Conservation (phyloP, 2,329 filamentous ascomycete genomes). For the Paecilomyces niveus region DNA sequence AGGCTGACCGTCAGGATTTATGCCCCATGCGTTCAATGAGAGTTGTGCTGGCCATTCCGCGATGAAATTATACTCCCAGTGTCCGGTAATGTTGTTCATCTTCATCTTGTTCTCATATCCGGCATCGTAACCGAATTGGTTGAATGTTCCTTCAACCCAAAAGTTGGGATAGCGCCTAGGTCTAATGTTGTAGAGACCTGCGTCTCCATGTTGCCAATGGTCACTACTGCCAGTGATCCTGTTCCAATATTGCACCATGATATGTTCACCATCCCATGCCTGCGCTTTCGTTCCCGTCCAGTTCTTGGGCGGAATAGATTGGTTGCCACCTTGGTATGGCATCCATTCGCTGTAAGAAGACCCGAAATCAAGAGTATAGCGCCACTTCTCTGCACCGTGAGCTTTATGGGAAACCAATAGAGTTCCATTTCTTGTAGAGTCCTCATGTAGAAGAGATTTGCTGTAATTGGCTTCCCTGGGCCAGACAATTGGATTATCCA, state of each 20-base stretch:
- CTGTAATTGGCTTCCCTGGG: slow-evolving; percentile 49
- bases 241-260: slow-evolving; percentile 56
- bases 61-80: slow-evolving; percentile 52
- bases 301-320: slow-evolving; percentile 34
- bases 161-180: slow-evolving; percentile 50
- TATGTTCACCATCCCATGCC: slow-evolving; percentile 50
- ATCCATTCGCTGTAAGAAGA: slow-evolving; percentile 50
- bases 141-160: slow-evolving; percentile 51
- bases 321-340: slow-evolving; percentile 41
- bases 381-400: slow-evolving; percentile 51
- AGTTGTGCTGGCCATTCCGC: slow-evolving; percentile 52
- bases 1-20: slow-evolving; percentile 51
- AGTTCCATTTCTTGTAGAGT: slow-evolving; percentile 21
- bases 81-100: slow-evolving; percentile 30
- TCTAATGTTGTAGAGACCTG: slow-evolving; percentile 27
- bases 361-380: slow-evolving; percentile 54
- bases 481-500: slow-evolving; percentile 51
- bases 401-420: slow-evolving; percentile 47
- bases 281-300: slow-evolving; percentile 50
- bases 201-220: slow-evolving; percentile 50
- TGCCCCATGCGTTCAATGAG: slow-evolving; percentile 56
- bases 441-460: slow-evolving; percentile 31
- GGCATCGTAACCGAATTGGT: slow-evolving; percentile 53
- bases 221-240: slow-evolving; percentile 47
- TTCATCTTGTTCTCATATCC: slow-evolving; percentile 46